Conservation (phyloP, 2,329 filamentous ascomycete species). For the Teratosphaeria pseudoeucalypti region DNA sequence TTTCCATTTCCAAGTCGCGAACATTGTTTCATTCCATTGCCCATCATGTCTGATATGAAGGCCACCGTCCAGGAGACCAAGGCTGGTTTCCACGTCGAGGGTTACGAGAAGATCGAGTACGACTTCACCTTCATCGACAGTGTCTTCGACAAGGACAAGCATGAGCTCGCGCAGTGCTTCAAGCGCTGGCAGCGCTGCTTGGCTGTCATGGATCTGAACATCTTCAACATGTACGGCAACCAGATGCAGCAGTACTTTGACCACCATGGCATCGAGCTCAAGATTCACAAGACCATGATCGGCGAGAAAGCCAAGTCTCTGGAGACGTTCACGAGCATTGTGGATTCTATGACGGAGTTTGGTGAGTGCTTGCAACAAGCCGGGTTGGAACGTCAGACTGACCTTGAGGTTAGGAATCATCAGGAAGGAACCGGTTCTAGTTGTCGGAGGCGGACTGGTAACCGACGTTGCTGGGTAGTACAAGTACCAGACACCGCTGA, state of each 20-base stretch:
- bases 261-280: slow-evolving; percentile 51
- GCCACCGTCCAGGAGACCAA: slow-evolving; percentile 54
- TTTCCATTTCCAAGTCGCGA: background rate
- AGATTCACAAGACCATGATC: slow-evolving; percentile 62
- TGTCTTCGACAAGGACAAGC: slow-evolving; percentile 52
- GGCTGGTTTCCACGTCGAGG: slow-evolving; percentile 58
- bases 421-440: slow-evolving; percentile 50
- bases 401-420: slow-evolving; percentile 9
- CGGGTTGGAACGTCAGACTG: slow-evolving; percentile 1
- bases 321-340: slow-evolving; percentile 57
- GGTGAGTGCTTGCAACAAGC: slow-evolving; percentile 36
- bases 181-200: slow-evolving; percentile 54
- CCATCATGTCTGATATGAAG: slow-evolving; percentile 58
- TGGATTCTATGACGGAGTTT: slow-evolving; percentile 65
- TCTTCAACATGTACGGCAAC: slow-evolving; percentile 56
- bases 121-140: slow-evolving; percentile 64
- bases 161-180: slow-evolving; percentile 55
- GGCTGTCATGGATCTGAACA: slow-evolving; percentile 61
- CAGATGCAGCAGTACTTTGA: slow-evolving; percentile 59
- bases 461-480: slow-evolving; percentile 62
- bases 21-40: slow-evolving; percentile 2
- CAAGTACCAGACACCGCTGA: slow-evolving; percentile 23
- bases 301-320: slow-evolving; percentile 67
- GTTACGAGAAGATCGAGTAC: slow-evolving; percentile 67
- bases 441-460: slow-evolving; percentile 59